Percentiles rank a stretch among this genome's conserved stretches.
These are phyloP conservation scores for Colletotrichum siamense DNA, from an alignment of 2,329 filamentous ascomycete species.

Conservation along the genomic window DNA sequence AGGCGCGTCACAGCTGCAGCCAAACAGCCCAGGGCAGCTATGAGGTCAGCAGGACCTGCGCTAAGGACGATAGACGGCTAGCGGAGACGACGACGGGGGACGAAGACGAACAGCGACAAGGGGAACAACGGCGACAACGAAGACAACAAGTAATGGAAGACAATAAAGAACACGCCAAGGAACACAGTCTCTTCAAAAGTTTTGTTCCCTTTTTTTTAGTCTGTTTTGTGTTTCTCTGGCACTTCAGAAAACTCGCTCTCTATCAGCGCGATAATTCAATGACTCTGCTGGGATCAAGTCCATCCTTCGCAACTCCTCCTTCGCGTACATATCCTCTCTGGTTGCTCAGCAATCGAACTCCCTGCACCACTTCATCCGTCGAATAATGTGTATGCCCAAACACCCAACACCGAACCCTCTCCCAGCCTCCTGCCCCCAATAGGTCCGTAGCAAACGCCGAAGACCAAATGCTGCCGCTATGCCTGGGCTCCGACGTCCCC, in stretches of 20 bases:
- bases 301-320: not conserved
- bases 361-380: constrained; percentile 35
- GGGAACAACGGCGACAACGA: not conserved
- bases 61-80: not conserved
- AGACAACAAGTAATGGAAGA: too few relatives aligned
- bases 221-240: too few relatives aligned
- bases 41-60: not conserved
- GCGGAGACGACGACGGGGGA: not conserved
- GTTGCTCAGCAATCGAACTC: constrained; percentile 46
- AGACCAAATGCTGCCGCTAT: constrained; percentile 50
- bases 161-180: not conserved
- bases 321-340: constrained; percentile 46
- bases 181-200: too few relatives aligned
- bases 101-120: not conserved
- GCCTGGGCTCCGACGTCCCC: constrained; percentile 53
- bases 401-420: constrained; percentile 42
- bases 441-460: constrained; percentile 60
- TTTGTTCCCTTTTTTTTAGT: too few relatives aligned
- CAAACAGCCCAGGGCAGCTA: not conserved
- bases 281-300: not conserved
- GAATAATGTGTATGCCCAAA: constrained; percentile 57
- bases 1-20: not conserved
- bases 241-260: not conserved
- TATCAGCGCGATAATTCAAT: not conserved
- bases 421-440: constrained; percentile 31